phyloP scores from a whole-genome alignment of 179 eudicot genomes.

The Amaranthus tricolor region DNA sequence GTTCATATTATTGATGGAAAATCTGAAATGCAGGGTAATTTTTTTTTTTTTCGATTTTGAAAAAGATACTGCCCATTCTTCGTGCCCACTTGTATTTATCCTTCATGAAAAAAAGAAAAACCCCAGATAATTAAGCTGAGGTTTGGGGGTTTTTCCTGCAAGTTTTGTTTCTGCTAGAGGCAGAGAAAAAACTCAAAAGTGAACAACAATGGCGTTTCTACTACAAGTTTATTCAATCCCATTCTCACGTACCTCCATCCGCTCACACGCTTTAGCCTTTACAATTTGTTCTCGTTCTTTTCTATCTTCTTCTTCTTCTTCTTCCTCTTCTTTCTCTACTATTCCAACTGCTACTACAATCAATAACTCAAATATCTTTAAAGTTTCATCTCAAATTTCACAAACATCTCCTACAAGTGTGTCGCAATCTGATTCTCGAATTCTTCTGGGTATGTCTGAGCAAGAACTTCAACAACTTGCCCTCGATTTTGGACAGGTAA shows the following conservation, averaged over 20 bases:
- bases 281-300: conserved; percentile 29
- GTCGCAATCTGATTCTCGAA: conserved; percentile 39
- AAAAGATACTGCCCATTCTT: too few relatives aligned
- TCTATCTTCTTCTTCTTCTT: conserved; percentile 16
- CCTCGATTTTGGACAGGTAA: conserved; percentile 75
- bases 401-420: conserved; percentile 20
- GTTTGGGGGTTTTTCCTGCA: conserved; percentile 28
- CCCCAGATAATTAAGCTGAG: conserved; percentile 2
- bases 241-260: conserved; percentile 48
- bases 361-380: not conserved
- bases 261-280: conserved; percentile 43
- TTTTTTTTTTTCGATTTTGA: too few relatives aligned
- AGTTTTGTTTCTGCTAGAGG: not conserved
- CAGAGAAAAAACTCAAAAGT: not conserved
- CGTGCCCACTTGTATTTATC: too few relatives aligned
- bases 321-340: conserved; percentile 22
- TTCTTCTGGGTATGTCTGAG: conserved; percentile 92
- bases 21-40: too few relatives aligned
- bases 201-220: conserved; percentile 51
- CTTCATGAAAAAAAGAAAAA: too few relatives aligned
- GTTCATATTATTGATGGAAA: too few relatives aligned
- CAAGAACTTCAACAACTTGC: conserved; percentile 81
- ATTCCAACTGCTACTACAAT: not conserved
- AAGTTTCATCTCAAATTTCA: conserved; percentile 17
- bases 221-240: conserved; percentile 45